These are phyloP conservation scores for Phoenix dactylifera DNA, from an alignment of 176 grass and related monocot genomes.

Conservation along the genomic window DNA sequence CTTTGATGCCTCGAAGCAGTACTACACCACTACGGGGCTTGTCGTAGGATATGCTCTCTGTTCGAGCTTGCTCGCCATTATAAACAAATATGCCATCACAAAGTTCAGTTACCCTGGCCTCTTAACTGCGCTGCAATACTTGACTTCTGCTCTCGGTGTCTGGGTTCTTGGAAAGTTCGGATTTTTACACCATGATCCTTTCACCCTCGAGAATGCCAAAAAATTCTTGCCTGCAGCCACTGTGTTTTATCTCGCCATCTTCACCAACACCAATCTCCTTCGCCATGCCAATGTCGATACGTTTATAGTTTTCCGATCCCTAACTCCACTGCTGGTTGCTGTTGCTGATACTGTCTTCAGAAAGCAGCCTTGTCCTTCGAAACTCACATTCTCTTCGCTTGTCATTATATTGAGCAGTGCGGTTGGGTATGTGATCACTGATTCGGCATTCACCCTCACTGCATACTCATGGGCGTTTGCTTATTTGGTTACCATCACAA, in stretches of 20 bases:
- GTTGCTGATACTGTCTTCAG: slow-evolving; percentile 13
- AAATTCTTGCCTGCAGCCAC: slow-evolving; percentile 16
- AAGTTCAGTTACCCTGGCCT: slow-evolving; percentile 17
- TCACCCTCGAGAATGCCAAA: slow-evolving; percentile 12
- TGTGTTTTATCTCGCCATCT: slow-evolving; percentile 19
- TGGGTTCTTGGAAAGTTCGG: slow-evolving; percentile 13
- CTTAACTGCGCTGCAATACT: slow-evolving; percentile 15
- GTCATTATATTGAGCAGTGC: slow-evolving; percentile 6
- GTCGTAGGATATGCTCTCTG: slow-evolving; percentile 15
- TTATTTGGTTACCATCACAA: slow-evolving; percentile 16
- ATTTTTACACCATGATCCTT: slow-evolving; percentile 11
- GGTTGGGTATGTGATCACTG: slow-evolving; percentile 15
- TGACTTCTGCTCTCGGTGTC: slow-evolving; percentile 4
- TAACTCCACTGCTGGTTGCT: slow-evolving; percentile 12
- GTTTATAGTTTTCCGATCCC: slow-evolving; percentile 15
- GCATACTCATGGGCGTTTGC: slow-evolving; percentile 14
- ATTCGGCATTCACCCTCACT: slow-evolving; percentile 15
- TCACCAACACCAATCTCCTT: slow-evolving; percentile 21
- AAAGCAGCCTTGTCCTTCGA: slow-evolving; percentile 19
- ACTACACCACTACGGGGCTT: slow-evolving; percentile 9
- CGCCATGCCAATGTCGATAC: slow-evolving; percentile 17
- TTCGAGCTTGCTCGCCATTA: slow-evolving; percentile 17
- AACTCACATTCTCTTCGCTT: slow-evolving; percentile 11
- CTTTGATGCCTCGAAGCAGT: slow-evolving; percentile 6
- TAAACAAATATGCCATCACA: slow-evolving; percentile 21